Evolutionary conservation across 768 basidiomycete genomes (phyloP).

Genomic region (Agrocybe chaxingu): DNA sequence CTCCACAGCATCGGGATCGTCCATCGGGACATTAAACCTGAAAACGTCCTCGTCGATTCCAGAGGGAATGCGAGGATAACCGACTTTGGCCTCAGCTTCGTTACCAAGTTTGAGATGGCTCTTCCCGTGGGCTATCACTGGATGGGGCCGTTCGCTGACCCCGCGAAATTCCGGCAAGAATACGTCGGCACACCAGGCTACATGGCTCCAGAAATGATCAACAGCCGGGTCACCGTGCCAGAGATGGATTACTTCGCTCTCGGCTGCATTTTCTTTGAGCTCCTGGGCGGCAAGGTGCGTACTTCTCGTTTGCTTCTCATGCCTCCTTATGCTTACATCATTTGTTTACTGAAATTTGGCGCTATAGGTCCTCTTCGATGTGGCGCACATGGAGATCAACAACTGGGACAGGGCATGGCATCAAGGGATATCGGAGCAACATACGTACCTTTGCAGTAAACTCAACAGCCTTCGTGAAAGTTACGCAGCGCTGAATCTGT

Average conservation of each 20-base stretch:
- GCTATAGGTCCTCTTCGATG: no score
- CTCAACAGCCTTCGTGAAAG: no score
- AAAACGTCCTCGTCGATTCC: slow-evolving; percentile 6
- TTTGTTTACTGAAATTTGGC: no score
- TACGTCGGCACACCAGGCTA: background rate
- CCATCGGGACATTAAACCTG: slow-evolving; percentile 3
- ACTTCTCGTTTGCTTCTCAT: no score
- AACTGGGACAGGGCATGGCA: no score
- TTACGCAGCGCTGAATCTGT: no score
- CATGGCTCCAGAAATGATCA: background rate
- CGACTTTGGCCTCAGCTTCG: background rate
- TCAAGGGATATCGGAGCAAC: no score
- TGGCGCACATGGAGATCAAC: no score
- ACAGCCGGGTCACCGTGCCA: background rate
- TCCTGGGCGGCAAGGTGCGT: background rate
- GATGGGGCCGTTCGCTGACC: background rate
- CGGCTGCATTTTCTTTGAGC: background rate
- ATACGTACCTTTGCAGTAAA: no score
- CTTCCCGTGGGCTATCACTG: background rate
- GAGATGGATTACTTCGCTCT: background rate
- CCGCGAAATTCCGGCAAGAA: background rate
- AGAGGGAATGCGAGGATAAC: background rate
- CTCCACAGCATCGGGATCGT: slow-evolving; percentile 2
- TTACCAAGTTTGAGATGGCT: background rate
- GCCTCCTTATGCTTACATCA: no score